These are phyloP conservation scores for Erodium texanum DNA, from an alignment of 441 rosid genomes.

Conservation along the genomic window DNA sequence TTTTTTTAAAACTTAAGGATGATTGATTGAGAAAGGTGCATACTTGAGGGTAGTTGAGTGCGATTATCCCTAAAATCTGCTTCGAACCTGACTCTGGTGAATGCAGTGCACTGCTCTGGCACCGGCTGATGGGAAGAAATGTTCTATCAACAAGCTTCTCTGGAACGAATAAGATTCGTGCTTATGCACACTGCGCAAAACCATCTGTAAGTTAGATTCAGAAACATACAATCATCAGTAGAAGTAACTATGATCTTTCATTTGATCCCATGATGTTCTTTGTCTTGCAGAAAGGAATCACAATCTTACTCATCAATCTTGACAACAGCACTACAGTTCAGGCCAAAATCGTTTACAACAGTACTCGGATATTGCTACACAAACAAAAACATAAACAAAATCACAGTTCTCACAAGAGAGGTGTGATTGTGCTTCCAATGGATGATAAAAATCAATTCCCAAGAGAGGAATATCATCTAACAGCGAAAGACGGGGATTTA, in stretches of 20 bases:
- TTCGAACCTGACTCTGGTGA: not conserved
- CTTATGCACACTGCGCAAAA: constrained; percentile 78
- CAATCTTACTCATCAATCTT: constrained; percentile 60
- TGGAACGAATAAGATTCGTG: constrained; percentile 52
- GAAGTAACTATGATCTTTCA: not conserved
- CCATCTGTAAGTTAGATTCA: constrained; percentile 41
- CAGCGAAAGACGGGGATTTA: constrained; percentile 61
- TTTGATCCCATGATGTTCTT: constrained; percentile 16
- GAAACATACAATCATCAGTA: not conserved
- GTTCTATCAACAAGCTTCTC: constrained; percentile 55
- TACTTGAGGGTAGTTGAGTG: no score
- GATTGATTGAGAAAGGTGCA: no score
- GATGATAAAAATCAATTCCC: constrained; percentile 20
- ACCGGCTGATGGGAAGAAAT: constrained; percentile 65
- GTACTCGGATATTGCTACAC: constrained; percentile 25
- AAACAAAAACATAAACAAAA: constrained; percentile 21
- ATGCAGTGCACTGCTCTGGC: constrained; percentile 89
- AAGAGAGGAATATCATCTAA: constrained; percentile 84
- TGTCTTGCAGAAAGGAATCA: constrained; percentile 58
- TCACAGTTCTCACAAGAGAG: constrained; percentile 19
- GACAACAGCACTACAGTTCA: constrained; percentile 46
- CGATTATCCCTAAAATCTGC: not conserved
- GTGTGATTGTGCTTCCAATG: constrained; percentile 18
- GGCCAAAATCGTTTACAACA: constrained; percentile 37
- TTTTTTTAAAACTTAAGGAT: no score